Base-by-base conservation (phyloP, 2,329 filamentous ascomycete genomes). In the Fusarium nurragi region DNA sequence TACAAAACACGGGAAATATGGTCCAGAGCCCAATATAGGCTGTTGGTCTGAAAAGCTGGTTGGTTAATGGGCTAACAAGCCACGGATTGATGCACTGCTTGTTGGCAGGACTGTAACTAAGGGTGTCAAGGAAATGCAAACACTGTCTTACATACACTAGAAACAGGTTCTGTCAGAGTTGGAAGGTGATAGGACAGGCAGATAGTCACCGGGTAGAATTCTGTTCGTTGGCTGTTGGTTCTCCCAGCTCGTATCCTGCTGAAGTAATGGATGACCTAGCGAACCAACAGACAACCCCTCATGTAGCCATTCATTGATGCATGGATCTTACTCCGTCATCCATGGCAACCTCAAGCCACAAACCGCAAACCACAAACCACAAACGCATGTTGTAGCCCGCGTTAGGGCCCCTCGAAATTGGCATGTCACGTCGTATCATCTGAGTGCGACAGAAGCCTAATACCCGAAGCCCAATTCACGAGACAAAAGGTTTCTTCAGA, bases 331-430 rank as follows among this genome's bases (percentile, higher is more conserved):
- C 36, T 30, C 21, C 34, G 22, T 48, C 21, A 39, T 64, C 22
- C 45, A 41, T 30, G 9, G n/a, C 36, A 49, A 37, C 14, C 43
- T 39, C 37, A 60, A 59, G 61, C 54, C 60, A 64, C 60, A 54
- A 54, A 60, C 32, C 23, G 21, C 18, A 28, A 28, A 30, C 26
- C 26, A 30, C n/a, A n/a, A n/a, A n/a, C n/a, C n/a, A 14, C 26
- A 34, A 34, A 34, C 16, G 32, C 32, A 34, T 34, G 30, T 25
- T 41, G 19, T 25, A 36, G 51, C 41, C 34, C 41, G n/a, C n/a
- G n/a, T n/a, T n/a, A n/a, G 34, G 9, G 9, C 41, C 34, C 16
- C 12, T 30, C 25, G 12, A 46, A 26, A 60, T 58, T 57, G 46
- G 46, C 41, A 58, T 53, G 46, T 39, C 38, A 40, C 39, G 37